Evolutionary conservation across 2,329 filamentous ascomycete species (phyloP).

Genomic region (Purpureocillium lavendulum): DNA sequence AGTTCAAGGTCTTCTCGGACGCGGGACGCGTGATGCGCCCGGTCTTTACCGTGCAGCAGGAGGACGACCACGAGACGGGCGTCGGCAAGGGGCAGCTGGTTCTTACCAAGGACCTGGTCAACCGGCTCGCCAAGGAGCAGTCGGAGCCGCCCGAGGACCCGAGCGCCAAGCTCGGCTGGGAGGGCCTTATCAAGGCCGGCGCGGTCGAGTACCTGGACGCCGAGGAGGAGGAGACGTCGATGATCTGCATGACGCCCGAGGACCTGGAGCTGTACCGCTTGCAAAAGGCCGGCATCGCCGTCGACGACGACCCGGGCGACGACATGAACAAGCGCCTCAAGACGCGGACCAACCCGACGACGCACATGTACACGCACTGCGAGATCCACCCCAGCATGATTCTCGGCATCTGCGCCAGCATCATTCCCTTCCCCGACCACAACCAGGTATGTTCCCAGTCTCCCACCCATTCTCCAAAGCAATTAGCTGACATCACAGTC

Average conservation of each 20-base stretch:
- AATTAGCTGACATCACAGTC: too few species aligned
- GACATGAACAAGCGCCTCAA: slow-evolving; percentile 83
- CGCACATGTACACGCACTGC: slow-evolving; percentile 93
- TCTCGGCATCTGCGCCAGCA: slow-evolving; percentile 94
- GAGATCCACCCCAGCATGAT: slow-evolving; percentile 99
- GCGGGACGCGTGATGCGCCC: slow-evolving; percentile 92
- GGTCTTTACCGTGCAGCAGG: slow-evolving; percentile 86
- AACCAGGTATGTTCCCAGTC: slow-evolving; percentile 57
- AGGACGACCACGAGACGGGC: slow-evolving; percentile 60
- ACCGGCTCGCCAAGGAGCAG: slow-evolving; percentile 67
- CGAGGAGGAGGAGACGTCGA: slow-evolving; percentile 95
- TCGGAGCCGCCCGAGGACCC: slow-evolving; percentile 54
- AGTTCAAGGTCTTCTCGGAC: slow-evolving; percentile 98
- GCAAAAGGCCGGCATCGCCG: slow-evolving; percentile 55
- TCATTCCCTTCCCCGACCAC: slow-evolving; percentile 99
- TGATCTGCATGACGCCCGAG: slow-evolving; percentile 99
- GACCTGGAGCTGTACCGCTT: slow-evolving; percentile 74
- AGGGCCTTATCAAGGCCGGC: slow-evolving; percentile 73
- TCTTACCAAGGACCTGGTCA: slow-evolving; percentile 72
- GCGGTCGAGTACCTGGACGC: slow-evolving; percentile 95
- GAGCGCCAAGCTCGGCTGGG: slow-evolving; percentile 70
- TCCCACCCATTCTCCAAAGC: too few species aligned
- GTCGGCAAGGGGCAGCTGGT: slow-evolving; percentile 61
- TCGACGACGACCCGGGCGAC: slow-evolving; percentile 51
- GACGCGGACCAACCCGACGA: slow-evolving; percentile 76